These are phyloP conservation scores for Umbelopsis vinacea DNA, from an alignment of 192 early-diverging fungal genomes.

Conservation along the genomic window DNA sequence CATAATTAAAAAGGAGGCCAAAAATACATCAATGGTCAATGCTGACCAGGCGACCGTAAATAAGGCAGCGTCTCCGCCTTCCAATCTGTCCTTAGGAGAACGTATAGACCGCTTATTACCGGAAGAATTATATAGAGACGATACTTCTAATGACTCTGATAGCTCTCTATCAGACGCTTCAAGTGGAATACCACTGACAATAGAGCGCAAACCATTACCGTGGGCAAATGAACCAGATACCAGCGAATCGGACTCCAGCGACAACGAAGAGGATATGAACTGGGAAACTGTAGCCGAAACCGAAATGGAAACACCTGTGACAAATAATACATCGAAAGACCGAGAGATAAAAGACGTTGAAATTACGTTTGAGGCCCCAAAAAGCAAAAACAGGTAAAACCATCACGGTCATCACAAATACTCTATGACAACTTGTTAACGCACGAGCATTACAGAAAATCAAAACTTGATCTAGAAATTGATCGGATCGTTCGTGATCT, in stretches of 20 bases:
- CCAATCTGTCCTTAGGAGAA: neutral
- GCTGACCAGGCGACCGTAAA: neutral
- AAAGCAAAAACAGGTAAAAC: conserved; percentile 23
- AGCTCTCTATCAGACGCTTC: neutral
- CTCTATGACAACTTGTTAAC: too few species aligned
- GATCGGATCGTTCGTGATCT: conserved; percentile 55
- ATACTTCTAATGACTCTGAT: neutral
- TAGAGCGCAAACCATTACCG: neutral
- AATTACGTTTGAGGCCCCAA: conserved; percentile 34
- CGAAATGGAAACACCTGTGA: conserved; percentile 1
- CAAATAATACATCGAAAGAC: neutral
- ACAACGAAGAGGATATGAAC: conserved; percentile 44
- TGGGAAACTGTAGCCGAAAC: conserved; percentile 53
- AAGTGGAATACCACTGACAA: neutral
- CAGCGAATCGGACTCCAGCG: neutral
- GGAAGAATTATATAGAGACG: neutral
- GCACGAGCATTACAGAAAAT: conserved; percentile 25
- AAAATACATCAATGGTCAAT: neutral
- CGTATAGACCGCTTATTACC: neutral
- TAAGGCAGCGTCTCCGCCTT: neutral
- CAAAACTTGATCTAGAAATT: conserved; percentile 50
- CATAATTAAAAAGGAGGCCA: neutral
- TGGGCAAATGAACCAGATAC: conserved; percentile 22
- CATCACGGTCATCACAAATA: too few species aligned
- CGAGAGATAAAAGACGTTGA: conserved; percentile 43